These are phyloP conservation scores for Leishmania guyanensis DNA, from an alignment of 208 protist genomes.

Conservation along the genomic window DNA sequence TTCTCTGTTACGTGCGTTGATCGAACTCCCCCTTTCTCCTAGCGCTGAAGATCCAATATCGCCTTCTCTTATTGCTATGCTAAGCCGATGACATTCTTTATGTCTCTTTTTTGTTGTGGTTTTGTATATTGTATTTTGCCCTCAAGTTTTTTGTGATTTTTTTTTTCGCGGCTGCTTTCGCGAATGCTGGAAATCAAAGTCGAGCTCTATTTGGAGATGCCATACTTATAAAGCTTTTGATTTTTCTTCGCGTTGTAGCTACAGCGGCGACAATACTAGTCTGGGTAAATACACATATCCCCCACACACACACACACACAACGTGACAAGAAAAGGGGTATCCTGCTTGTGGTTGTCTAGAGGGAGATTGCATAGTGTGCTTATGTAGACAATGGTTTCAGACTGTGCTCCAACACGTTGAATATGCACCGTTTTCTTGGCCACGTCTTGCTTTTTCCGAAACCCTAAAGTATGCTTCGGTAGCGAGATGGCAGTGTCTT, in stretches of 20 bases:
- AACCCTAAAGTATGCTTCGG: neutral
- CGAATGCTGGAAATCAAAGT: neutral
- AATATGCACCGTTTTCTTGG: neutral
- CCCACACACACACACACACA: neutral
- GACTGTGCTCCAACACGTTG: neutral
- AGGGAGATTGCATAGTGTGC: neutral
- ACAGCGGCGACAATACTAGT: neutral
- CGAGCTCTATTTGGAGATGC: neutral
- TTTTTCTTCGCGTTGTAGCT: neutral
- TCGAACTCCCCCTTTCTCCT: neutral
- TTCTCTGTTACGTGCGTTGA: slow-evolving; percentile 75
- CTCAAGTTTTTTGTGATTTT: slow-evolving; percentile 14
- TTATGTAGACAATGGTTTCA: neutral
- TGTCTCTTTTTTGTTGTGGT: slow-evolving; percentile 3
- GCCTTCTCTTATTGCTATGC: neutral
- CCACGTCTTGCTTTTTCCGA: neutral
- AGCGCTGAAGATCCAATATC: neutral
- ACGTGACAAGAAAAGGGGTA: neutral
- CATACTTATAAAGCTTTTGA: neutral
- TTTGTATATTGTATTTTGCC: neutral
- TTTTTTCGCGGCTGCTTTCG: neutral
- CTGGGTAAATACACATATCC: no score
- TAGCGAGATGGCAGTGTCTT: neutral
- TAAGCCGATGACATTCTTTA: slow-evolving; percentile 12
- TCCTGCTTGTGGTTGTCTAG: neutral